Evolutionary conservation across 228 moss, liverwort and hornwort genomes (phyloP), one percentile per base, ranked within the genome.

Genomic region (Sphagnum fallax): DNA sequence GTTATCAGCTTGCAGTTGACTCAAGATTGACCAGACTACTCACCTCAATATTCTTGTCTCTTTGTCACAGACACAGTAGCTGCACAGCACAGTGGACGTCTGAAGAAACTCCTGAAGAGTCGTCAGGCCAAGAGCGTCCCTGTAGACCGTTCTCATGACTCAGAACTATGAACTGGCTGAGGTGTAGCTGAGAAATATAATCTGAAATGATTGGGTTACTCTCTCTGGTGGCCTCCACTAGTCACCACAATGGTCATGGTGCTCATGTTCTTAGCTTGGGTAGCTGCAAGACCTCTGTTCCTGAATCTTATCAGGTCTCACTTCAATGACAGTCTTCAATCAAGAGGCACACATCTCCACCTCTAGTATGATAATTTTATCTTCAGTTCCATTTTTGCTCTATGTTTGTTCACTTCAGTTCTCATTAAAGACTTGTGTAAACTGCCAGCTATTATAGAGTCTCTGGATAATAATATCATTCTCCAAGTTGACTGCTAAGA

Each of bases 131-230:
- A 49, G 65, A 76, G 66, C 78, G 82, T 8, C 2, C 9, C 8
- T 55, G 55, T 8, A 55, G 12, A 66, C 67, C 76, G 78, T 72
- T 32, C 32, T 32, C 18, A 64, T 0, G 65, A 87, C 68, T 80
- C 83, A 65, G 87, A 87, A 81, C 87, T 87, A 87, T 87, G 87
- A 87, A 87, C 87, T 83, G 87, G 87, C 87, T 80, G 80, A 83
- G 87, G 80, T 73, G 83, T 78, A 83, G 80, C 80, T 77, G 82
- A 80, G 55, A 65, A 32, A 32, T 32, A 32, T 32, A 32, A 16
- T 51, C 73, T 76, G 74, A 73, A 73, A 52, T 76, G 72, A 70
- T 60, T 48, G 74, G 47, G 63, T 63, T 78, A 80, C 80, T 78
- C 87, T n/a, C 77, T 74, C 67, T 74, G 78, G 52, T 87, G 87